phyloP scores from a whole-genome alignment of 2,329 filamentous ascomycete species.

The Aspergillus pseudotamarii region DNA sequence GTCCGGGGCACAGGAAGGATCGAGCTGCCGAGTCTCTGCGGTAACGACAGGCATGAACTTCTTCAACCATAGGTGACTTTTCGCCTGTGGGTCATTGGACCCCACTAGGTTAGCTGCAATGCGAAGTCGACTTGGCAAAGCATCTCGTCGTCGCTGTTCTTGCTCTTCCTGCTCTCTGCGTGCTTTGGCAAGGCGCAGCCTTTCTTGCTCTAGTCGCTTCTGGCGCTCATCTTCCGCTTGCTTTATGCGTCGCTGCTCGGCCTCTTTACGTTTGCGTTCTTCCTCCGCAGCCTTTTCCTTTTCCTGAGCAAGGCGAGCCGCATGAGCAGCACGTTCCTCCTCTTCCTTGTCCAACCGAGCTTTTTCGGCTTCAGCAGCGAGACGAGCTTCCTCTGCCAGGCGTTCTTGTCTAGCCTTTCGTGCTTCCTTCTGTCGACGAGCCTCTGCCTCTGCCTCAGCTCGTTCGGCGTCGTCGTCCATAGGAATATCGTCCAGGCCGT shows the following conservation, averaged over 20 bases:
- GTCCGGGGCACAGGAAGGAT: slow-evolving; percentile 39
- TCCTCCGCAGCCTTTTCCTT: slow-evolving; percentile 49
- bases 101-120: slow-evolving; percentile 49
- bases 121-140: slow-evolving; percentile 49
- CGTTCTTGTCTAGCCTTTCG: slow-evolving; percentile 37
- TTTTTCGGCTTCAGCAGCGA: slow-evolving; percentile 33
- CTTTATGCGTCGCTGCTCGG: slow-evolving; percentile 45
- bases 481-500: slow-evolving; percentile 33
- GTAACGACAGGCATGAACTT: slow-evolving; percentile 52
- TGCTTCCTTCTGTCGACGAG: slow-evolving; percentile 27
- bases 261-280: slow-evolving; percentile 45
- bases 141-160: slow-evolving; percentile 50
- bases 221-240: slow-evolving; percentile 52
- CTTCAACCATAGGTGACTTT: slow-evolving; percentile 46
- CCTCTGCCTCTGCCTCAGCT: slow-evolving; percentile 30
- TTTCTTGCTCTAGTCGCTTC: slow-evolving; percentile 46
- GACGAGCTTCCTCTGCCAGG: slow-evolving; percentile 32
- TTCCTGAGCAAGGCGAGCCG: slow-evolving; percentile 40
- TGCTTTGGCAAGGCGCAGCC: slow-evolving; percentile 45
- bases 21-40: slow-evolving; percentile 47
- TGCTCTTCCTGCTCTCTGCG: slow-evolving; percentile 49
- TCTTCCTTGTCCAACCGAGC: slow-evolving; percentile 38
- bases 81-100: slow-evolving; percentile 45
- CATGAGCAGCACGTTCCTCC: slow-evolving; percentile 37
- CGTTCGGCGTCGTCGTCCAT: slow-evolving; percentile 31